Evolutionary conservation across 176 grass and related monocot genomes (phyloP), one percentile per base, ranked within the genome.

Genomic region (Juncus inflexus): DNA sequence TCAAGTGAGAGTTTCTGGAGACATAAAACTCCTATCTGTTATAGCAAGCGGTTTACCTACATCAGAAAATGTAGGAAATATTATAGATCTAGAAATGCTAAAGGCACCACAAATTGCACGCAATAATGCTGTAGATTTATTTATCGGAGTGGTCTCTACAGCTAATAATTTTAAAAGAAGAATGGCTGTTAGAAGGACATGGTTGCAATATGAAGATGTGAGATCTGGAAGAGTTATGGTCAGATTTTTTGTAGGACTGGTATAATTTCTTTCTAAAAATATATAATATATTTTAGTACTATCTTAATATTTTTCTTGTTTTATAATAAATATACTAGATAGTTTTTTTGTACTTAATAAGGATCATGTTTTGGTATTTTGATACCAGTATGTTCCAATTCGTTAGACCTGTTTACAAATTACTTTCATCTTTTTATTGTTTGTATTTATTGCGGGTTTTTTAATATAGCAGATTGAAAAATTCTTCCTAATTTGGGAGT

Each of bases 111-210:
- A 83, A 61, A 77, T 97, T 77, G 63, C 77, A 38, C 16, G 70
- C 0, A 59, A 82, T 60, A 83, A 86, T 83, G 49, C 86, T 70
- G 60, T 97, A 0, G 64, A 91, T 67, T 82, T 97, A 66, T 82
- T 97, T 64, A 82, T 97, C 65, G 92, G 92, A 54, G 83, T 97
- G 12, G 85, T 97, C 83, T 97, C 92, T 63, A 89, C 92, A 40
- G 92, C 87, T 35, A 97, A 91, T 64, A 97, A 97, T 80, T 97
- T 97, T 73, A 91, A 91, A 68, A 83, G 72, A 36, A 86, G 87
- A 70, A 97, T 97, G 87, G 79, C 49, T 50, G 84, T 97, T 81
- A 74, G 87, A 54, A 83, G 92, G 45, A 97, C 92, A 56, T 97
- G 92, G 92, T 91, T 89, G 87, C 92, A 97, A 72, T 89, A 97